Conservation (phyloP, 495 filamentous ascomycete genomes). For the Arthonia radiata region DNA sequence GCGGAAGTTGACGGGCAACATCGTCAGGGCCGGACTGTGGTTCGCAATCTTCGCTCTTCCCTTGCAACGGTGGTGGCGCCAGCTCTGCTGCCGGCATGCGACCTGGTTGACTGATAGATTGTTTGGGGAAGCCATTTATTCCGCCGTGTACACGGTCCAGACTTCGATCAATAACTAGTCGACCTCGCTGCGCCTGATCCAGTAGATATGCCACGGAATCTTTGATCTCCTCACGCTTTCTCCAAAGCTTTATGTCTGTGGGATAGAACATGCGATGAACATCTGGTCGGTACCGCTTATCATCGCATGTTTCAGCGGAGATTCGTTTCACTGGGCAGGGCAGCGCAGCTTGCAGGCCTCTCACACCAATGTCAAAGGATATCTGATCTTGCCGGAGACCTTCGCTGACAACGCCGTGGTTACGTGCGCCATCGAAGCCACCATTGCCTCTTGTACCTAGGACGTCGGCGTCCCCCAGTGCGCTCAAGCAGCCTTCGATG, state of each 20-base stretch:
- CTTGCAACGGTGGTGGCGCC: no score
- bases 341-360: constrained; percentile 59
- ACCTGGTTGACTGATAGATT: no score
- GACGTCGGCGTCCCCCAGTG: constrained; percentile 67
- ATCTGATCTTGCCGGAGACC: constrained; percentile 74
- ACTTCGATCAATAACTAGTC: no score
- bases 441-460: constrained; percentile 17
- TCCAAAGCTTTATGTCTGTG: constrained; percentile 49
- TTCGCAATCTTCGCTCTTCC: no score
- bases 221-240: constrained; percentile 52
- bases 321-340: constrained; percentile 59
- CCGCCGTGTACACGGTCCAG: no score
- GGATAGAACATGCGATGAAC: constrained; percentile 77
- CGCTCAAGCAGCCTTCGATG: constrained; percentile 48
- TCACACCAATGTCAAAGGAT: constrained; percentile 63
- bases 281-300: constrained; percentile 21
- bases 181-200: constrained; percentile 14
- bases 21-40: no score
- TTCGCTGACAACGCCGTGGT: constrained; percentile 31
- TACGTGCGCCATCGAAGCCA: constrained; percentile 15
- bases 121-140: no score
- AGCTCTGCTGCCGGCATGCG: no score
- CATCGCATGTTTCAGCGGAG: constrained; percentile 13
- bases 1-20: no score
- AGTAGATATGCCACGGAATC: constrained; percentile 43